Evolutionary conservation across 129 eudicot genomes (phyloP), one percentile per base, ranked within the genome.

Genomic region (Flaveria linearis): DNA sequence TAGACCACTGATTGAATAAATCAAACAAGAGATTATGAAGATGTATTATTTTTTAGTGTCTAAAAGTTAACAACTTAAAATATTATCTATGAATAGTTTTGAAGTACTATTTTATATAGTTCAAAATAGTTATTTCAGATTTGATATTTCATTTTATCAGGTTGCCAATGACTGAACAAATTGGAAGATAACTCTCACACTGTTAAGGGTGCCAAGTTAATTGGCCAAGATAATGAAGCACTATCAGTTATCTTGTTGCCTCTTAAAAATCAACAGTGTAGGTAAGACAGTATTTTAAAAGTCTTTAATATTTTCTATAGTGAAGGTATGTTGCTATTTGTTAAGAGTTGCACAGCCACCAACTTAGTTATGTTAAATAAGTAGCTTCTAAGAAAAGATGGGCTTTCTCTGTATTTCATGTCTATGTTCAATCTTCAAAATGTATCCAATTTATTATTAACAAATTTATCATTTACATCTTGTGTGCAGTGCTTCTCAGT

Each of bases 161-260:
- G 49, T 45, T 45, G 49, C 49, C 49, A 20, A 20, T 13, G 3
- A 4, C 39, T 45, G 1, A 7, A 93, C 89, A 76, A 82, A 79
- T 49, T 91, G 79, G 98, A 93, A 69, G 84, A 77, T 70, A 90
- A 87, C 82, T 91, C 96, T 62, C 93, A 96, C 49, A 88, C 93
- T 0, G 88, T 87, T 61, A 90, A 91, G 76, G 93, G 98, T 80
- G 91, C 98, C 23, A 88, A 91, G 76, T 47, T 83, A 52, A 85
- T 91, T 58, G 98, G 97, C 28, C 93, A 91, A 84, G 96, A 91
- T 69, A 93, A 93, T 69, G 97, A 91, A 79, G 85, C 91, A 65
- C 68, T 93, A 69, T 77, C 91, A 50, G 90, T 85, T 79, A 86
- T 91, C 79, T 82, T 93, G 82, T 71, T 86, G 67, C 98, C 93